phyloP scores from a whole-genome alignment of 2,329 filamentous ascomycete genomes.

The Calcarisporium arbuscula region DNA sequence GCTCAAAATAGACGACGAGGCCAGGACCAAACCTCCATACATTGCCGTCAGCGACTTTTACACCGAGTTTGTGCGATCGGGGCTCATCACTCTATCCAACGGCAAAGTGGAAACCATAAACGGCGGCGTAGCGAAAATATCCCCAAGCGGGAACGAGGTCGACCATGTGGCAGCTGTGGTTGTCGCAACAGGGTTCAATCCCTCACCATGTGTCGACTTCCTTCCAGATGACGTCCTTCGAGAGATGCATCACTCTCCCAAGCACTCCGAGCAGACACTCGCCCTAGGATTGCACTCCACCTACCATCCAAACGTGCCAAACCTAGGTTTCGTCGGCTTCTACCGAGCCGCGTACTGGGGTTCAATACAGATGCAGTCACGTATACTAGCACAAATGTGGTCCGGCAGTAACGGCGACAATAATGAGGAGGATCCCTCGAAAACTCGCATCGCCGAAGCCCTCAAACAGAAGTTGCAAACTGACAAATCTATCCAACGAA shows the following conservation, averaged over 20 bases:
- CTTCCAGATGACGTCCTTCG: conserved; percentile 51
- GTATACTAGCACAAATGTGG: conserved; percentile 60
- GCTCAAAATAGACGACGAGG: conserved; percentile 30
- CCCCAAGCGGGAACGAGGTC: conserved; percentile 27
- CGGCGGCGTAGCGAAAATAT: conserved; percentile 28
- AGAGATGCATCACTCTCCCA: conserved; percentile 50
- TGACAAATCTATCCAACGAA: conserved; percentile 39
- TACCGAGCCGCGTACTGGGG: conserved; percentile 84
- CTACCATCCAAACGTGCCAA: conserved; percentile 52
- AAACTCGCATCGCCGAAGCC: no score
- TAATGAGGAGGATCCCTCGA: conserved; percentile 13
- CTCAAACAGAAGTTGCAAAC: conserved; percentile 34
- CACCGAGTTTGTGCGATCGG: conserved; percentile 64
- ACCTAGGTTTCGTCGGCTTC: conserved; percentile 73
- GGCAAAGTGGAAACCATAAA: conserved; percentile 36
- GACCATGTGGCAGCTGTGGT: conserved; percentile 60
- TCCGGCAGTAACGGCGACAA: conserved; percentile 17
- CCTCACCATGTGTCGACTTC: conserved; percentile 57
- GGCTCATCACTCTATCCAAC: conserved; percentile 44
- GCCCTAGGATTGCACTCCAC: conserved; percentile 64
- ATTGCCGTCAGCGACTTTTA: conserved; percentile 68
- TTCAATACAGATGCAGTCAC: conserved; percentile 80
- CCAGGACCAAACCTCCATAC: conserved; percentile 50
- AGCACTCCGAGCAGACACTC: conserved; percentile 51
- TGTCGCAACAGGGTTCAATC: conserved; percentile 69